Percentiles rank a stretch among this genome's conserved stretches.
phyloP scores from a whole-genome alignment of 2,329 filamentous ascomycete genomes.

The Aureobasidium vineae region DNA sequence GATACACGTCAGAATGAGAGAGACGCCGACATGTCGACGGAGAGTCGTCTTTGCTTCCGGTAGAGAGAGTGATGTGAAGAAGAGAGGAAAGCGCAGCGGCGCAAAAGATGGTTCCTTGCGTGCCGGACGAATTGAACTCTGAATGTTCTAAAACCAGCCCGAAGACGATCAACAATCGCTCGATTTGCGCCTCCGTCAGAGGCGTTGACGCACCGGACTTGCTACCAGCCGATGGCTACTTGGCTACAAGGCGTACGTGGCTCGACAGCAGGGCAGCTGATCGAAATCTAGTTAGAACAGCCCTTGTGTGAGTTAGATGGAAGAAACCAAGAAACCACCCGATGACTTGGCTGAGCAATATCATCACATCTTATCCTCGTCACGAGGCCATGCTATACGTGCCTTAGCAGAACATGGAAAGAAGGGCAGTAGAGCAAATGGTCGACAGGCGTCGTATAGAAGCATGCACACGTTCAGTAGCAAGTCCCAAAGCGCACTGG shows the following conservation, averaged over 20 bases:
- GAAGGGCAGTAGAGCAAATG: background rate
- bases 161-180: conserved; percentile 7
- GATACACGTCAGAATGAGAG: background rate
- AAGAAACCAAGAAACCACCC: background rate
- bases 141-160: conserved; percentile 3
- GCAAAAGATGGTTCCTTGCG: conserved; percentile 5
- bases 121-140: conserved; percentile 7
- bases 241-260: background rate
- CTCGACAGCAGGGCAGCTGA: background rate
- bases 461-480: background rate
- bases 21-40: conserved; percentile 8
- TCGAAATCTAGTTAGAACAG: background rate
- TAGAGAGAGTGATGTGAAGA: conserved; percentile 3
- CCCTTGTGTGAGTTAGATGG: conserved; percentile 6
- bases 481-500: background rate
- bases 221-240: background rate
- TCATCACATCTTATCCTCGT: background rate
- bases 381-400: background rate
- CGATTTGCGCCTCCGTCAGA: conserved; percentile 8
- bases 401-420: background rate
- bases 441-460: background rate
- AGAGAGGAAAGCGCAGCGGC: background rate
- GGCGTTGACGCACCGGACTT: conserved; percentile 8
- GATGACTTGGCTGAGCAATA: background rate
- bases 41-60: background rate